phyloP scores from a whole-genome alignment of 208 protist species.

The Acanthamoeba healyi region DNA sequence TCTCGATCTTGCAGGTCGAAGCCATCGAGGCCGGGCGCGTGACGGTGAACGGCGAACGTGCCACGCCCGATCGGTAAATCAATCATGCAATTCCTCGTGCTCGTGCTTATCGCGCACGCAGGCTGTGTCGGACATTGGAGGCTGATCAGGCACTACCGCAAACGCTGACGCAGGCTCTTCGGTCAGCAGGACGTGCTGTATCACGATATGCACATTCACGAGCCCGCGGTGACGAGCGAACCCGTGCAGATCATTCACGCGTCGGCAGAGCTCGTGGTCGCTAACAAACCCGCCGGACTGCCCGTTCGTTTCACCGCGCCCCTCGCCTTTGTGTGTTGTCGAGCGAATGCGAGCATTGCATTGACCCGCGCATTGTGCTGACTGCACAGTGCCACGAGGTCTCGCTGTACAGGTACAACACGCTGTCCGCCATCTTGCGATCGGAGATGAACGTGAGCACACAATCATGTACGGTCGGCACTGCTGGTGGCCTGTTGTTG shows the following conservation, averaged over 20 bases:
- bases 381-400: too few species aligned
- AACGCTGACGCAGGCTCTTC: constrained; percentile 89
- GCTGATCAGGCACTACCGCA: constrained; percentile 70
- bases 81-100: too few species aligned
- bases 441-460: too few species aligned
- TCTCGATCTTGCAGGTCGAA: too few species aligned
- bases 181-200: constrained; percentile 92
- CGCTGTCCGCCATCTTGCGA: not conserved
- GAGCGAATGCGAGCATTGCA: too few species aligned
- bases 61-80: too few species aligned
- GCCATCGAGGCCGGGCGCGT: constrained; percentile 91
- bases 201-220: constrained; percentile 94
- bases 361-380: not conserved
- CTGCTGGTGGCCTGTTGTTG: not conserved
- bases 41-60: too few species aligned
- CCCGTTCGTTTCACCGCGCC: constrained; percentile 84
- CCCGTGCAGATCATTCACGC: constrained; percentile 82
- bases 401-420: too few species aligned
- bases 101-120: too few species aligned
- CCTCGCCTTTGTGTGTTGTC: too few species aligned
- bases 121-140: not conserved
- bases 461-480: not conserved
- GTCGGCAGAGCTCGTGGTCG: constrained; percentile 86
- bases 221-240: constrained; percentile 91
- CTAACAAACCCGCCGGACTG: constrained; percentile 86